Evolutionary conservation across 2,329 filamentous ascomycete genomes (phyloP).

Genomic region (Endocalyx cinctus): DNA sequence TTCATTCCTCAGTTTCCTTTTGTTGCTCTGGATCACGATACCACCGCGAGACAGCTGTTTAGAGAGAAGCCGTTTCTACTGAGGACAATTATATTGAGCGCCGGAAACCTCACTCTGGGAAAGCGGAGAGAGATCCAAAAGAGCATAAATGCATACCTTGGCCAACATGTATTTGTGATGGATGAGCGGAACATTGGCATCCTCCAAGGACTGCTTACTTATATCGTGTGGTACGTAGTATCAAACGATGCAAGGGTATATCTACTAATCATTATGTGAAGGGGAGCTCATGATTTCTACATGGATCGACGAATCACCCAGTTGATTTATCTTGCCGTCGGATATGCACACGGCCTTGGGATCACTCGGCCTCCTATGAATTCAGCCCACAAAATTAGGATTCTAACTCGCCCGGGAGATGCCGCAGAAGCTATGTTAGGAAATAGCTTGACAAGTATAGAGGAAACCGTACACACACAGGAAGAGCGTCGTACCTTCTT

Average conservation of each 20-base stretch:
- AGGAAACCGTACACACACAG: conserved; percentile 22
- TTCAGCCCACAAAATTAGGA: conserved; percentile 10
- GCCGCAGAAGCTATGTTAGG: conserved; percentile 10
- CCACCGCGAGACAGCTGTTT: conserved; percentile 25
- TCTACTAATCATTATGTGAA: conserved; percentile 8
- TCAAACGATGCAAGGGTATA: not conserved
- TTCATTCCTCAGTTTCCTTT: conserved; percentile 35
- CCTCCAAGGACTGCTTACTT: conserved; percentile 42
- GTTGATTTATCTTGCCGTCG: conserved; percentile 35
- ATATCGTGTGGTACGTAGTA: conserved; percentile 42
- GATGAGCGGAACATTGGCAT: conserved; percentile 38
- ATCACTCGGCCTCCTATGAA: conserved; percentile 24
- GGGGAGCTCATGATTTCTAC: conserved; percentile 31
- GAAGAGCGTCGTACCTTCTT: conserved; percentile 35
- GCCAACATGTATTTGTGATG: conserved; percentile 36
- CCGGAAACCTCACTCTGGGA: conserved; percentile 23
- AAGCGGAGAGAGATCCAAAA: conserved; percentile 36
- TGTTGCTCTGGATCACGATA: conserved; percentile 25
- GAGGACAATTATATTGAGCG: conserved; percentile 33
- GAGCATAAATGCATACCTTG: conserved; percentile 37
- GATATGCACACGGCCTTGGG: conserved; percentile 36
- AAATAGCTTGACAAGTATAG: conserved; percentile 8
- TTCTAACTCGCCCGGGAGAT: conserved; percentile 10
- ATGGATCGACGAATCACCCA: conserved; percentile 31
- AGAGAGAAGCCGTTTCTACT: conserved; percentile 34